Conservation (phyloP, 148 eudicot genomes). For the Amaranthus hypochondriacus region DNA sequence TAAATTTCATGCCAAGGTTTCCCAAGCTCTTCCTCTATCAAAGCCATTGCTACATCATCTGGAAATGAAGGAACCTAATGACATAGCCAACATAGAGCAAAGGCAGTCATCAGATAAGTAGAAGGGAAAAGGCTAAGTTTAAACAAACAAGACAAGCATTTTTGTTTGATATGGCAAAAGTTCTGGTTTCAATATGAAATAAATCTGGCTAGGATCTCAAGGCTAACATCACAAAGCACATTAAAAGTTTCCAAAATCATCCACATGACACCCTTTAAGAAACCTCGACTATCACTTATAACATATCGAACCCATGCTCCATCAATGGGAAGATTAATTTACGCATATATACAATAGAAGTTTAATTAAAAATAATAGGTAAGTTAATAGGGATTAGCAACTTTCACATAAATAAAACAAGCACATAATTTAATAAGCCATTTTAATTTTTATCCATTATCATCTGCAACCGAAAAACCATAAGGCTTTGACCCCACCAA, state of each 20-base stretch:
- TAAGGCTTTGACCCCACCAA: too few species aligned
- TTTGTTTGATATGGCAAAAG: background rate
- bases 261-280: too few species aligned
- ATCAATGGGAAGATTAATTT: too few species aligned
- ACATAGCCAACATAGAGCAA: conserved; percentile 19
- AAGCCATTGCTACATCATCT: conserved; percentile 96
- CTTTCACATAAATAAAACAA: too few species aligned
- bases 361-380: too few species aligned
- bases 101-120: conserved; percentile 14
- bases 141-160: background rate
- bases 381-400: too few species aligned
- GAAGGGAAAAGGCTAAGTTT: background rate
- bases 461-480: too few species aligned
- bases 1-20: conserved; percentile 85
- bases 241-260: background rate
- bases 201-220: background rate
- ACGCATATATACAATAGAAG: too few species aligned
- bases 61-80: conserved; percentile 96
- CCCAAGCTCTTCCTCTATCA: conserved; percentile 93
- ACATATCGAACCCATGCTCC: too few species aligned
- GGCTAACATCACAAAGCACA: conserved; percentile 1
- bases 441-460: too few species aligned
- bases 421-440: too few species aligned
- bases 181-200: conserved; percentile 1
- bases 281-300: too few species aligned